phyloP scores from a whole-genome alignment of 73 alveolate genomes.

The Tetrahymena elliotti region DNA sequence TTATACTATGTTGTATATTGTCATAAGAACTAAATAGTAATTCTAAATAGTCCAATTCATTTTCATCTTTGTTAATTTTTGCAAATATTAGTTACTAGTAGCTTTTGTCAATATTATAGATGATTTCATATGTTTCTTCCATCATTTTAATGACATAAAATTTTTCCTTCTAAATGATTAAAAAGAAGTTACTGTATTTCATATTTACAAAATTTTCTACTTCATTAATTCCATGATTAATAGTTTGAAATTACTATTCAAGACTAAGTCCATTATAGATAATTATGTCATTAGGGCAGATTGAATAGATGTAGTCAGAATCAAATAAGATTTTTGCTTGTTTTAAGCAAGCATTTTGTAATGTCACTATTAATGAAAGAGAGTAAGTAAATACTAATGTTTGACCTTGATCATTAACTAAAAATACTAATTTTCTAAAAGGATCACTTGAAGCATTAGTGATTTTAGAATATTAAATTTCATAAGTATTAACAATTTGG shows the following conservation, averaged over 20 bases:
- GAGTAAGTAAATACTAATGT: neutral
- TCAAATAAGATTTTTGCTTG: neutral
- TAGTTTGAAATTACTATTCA: neutral
- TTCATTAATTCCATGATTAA: neutral
- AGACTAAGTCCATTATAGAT: neutral
- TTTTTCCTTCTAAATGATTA: neutral
- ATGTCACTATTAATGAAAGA: neutral
- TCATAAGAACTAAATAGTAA: neutral
- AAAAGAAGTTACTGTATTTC: neutral
- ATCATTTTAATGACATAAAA: no score
- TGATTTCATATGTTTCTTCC: no score
- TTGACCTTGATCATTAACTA: neutral
- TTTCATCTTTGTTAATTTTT: neutral
- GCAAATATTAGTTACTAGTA: neutral
- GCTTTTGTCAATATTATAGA: neutral
- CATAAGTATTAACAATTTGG: no score
- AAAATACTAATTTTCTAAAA: neutral
- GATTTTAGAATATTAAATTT: no score
- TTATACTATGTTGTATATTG: neutral
- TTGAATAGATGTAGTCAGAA: neutral
- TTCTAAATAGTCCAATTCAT: no score
- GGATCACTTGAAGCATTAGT: neutral
- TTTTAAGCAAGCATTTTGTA: neutral
- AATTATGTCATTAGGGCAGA: neutral
- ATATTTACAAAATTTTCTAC: neutral